phyloP scores from a whole-genome alignment of 345 rosid species.

The Lepidium africanum region DNA sequence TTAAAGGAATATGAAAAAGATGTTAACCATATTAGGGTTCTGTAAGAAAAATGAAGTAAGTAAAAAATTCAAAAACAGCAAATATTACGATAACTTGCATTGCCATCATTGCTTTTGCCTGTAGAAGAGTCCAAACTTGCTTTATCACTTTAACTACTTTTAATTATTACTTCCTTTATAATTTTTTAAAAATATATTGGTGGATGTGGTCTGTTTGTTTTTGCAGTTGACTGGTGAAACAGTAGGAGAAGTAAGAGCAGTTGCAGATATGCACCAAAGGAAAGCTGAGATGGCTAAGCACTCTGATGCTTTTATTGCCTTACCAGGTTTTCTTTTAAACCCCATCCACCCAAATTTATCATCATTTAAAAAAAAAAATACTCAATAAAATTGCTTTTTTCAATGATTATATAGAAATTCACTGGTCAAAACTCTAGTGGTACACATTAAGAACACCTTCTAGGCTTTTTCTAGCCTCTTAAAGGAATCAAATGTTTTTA shows the following conservation, averaged over 20 bases:
- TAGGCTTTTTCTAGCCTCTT: not conserved
- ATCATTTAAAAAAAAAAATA: not conserved
- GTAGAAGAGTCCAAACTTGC: slow-evolving; percentile 35
- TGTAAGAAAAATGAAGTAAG: slow-evolving; percentile 1
- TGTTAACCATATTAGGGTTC: slow-evolving; percentile 16
- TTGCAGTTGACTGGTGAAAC: slow-evolving; percentile 98
- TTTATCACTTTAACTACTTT: slow-evolving; percentile 28
- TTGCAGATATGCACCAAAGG: slow-evolving; percentile 98
- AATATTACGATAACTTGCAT: slow-evolving; percentile 16
- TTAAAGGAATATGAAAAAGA: slow-evolving; percentile 5
- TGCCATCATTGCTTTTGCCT: slow-evolving; percentile 31
- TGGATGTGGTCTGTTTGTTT: slow-evolving; percentile 11
- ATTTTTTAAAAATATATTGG: not conserved
- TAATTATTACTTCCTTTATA: slow-evolving; percentile 22
- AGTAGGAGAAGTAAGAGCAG: slow-evolving; percentile 99
- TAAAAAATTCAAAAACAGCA: not conserved
- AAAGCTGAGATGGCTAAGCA: slow-evolving; percentile 99
- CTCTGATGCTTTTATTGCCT: slow-evolving; percentile 99
- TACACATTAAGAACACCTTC: slow-evolving; percentile 2
- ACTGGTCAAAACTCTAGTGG: slow-evolving; percentile 16
- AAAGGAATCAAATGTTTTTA: not conserved
- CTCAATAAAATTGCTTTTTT: not conserved
- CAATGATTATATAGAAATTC: slow-evolving; percentile 10
- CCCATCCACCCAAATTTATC: slow-evolving; percentile 24
- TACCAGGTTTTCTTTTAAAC: slow-evolving; percentile 71